Conservation (phyloP, 495 filamentous ascomycete genomes). For the Chaetomidium leptoderma region DNA sequence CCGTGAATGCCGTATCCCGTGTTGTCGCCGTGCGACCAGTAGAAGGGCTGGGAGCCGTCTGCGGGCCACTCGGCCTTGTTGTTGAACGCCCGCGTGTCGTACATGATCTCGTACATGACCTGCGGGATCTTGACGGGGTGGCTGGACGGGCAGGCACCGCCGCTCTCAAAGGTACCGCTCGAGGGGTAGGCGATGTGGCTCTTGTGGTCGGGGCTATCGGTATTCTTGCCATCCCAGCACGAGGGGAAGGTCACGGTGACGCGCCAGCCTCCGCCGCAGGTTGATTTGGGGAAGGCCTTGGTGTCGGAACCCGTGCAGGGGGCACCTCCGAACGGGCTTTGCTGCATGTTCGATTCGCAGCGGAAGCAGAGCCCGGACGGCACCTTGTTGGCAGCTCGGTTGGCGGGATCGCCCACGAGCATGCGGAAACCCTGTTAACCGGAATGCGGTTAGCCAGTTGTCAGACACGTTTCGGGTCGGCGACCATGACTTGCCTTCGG, state of each 20-base stretch:
- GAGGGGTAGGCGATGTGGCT: slow-evolving; percentile 44
- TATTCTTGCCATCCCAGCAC: slow-evolving; percentile 55
- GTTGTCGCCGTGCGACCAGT: slow-evolving; percentile 22
- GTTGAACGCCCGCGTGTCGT: slow-evolving; percentile 46
- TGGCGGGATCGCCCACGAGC: slow-evolving; percentile 46
- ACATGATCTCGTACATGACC: slow-evolving; percentile 48
- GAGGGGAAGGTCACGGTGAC: slow-evolving; percentile 49
- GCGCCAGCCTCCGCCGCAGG: slow-evolving; percentile 45
- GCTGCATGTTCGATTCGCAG: slow-evolving; percentile 36
- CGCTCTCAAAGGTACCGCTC: slow-evolving; percentile 36
- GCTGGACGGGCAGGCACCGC: slow-evolving; percentile 43
- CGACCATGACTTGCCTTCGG: slow-evolving; percentile 29
- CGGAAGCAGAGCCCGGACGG: slow-evolving; percentile 44
- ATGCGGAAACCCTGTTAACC: slow-evolving; percentile 53
- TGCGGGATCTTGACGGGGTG: slow-evolving; percentile 47
- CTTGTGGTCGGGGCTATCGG: slow-evolving; percentile 52
- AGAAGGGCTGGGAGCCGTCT: slow-evolving; percentile 29
- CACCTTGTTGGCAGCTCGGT: slow-evolving; percentile 31
- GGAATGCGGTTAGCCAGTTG: not conserved
- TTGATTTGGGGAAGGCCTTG: slow-evolving; percentile 40
- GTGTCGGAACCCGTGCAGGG: slow-evolving; percentile 29
- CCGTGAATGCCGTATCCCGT: slow-evolving; percentile 28
- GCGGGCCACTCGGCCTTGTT: slow-evolving; percentile 42
- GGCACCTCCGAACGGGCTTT: slow-evolving; percentile 36
- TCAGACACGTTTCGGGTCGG: not conserved